Evolutionary conservation across 805 yeast genomes (phyloP), one percentile per base, ranked within the genome.

Genomic region (Starmerella floris): DNA sequence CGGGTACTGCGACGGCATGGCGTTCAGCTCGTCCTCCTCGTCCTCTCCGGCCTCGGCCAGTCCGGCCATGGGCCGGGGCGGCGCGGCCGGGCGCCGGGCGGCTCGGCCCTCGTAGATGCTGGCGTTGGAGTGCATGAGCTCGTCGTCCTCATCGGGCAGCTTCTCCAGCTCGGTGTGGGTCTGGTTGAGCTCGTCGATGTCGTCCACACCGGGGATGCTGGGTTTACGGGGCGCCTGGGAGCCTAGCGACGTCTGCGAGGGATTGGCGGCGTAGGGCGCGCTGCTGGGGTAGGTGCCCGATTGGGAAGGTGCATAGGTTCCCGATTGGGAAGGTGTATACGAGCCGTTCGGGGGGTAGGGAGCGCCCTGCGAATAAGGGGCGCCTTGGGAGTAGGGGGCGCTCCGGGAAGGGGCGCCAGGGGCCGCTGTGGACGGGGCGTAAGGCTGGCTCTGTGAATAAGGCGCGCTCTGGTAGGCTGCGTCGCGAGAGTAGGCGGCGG

Each of bases 121-220:
- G 30, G 32, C 44, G 40, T 13, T 10, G 22, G 37, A n/a, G 17
- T 20, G 33, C 20, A n/a, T 33, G 34, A 39, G 37, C 36, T 43
- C 43, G 37, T 43, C 46, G 11, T 31, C 42, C 19, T 36, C 37
- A 9, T 27, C 32, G n/a, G 22, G 30, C 4, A n/a, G 32, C 15
- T 30, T n/a, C 23, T 50, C 49, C 21, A 55, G 40, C 22, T 53
- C 59, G 25, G 49, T 47, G 30, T 54, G 51, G 23, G 51, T 43
- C 36, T 46, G 54, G 36, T 53, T 50, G 21, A 58, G 55, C 46
- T 57, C 61, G 38, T 58, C 61, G 35, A 42, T 36, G 31, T 54
- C 56, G 13, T 33, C 39, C n/a, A n/a, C n/a, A 15, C 39, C 36
- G 10, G 15, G 23, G 15, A 35, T 8, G 27, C 11, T 8, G 11